Evolutionary conservation across 441 rosid species (phyloP).

Genomic region (Adansonia rubrostipa): DNA sequence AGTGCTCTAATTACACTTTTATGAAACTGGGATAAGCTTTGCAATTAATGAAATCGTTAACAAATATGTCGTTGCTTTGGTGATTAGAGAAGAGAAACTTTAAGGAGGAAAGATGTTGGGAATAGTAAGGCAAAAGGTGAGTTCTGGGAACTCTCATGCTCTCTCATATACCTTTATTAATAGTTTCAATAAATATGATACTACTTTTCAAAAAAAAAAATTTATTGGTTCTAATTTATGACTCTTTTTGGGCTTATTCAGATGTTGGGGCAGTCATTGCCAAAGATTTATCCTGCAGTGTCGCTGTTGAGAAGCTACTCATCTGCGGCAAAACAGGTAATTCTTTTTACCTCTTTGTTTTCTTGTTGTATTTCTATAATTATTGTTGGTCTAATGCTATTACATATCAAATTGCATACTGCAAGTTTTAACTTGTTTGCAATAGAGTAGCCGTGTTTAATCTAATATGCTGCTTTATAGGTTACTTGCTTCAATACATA

Average conservation of each 20-base stretch:
- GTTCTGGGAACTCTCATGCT: conserved; percentile 25
- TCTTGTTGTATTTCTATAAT: neutral
- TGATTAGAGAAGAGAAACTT: neutral
- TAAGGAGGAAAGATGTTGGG: conserved; percentile 50
- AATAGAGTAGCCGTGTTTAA: neutral
- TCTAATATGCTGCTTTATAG: neutral
- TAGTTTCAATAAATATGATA: neutral
- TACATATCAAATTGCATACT: neutral
- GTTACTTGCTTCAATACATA: neutral
- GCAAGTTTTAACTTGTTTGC: neutral
- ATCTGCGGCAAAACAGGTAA: conserved; percentile 58
- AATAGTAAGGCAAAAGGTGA: conserved; percentile 48
- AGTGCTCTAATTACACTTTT: neutral
- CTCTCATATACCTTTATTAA: neutral
- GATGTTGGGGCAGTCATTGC: conserved; percentile 36
- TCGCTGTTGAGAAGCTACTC: conserved; percentile 49
- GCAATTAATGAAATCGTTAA: neutral
- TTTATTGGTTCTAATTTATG: neutral
- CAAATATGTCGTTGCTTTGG: neutral
- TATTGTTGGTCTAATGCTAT: neutral
- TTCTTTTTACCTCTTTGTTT: neutral
- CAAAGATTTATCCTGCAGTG: conserved; percentile 38
- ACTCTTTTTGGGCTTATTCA: neutral
- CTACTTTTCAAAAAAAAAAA: neutral
- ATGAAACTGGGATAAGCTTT: neutral